Evolutionary conservation across 2,329 filamentous ascomycete genomes (phyloP), one percentile per base, ranked within the genome.

Genomic region (Claviceps humidiphila): DNA sequence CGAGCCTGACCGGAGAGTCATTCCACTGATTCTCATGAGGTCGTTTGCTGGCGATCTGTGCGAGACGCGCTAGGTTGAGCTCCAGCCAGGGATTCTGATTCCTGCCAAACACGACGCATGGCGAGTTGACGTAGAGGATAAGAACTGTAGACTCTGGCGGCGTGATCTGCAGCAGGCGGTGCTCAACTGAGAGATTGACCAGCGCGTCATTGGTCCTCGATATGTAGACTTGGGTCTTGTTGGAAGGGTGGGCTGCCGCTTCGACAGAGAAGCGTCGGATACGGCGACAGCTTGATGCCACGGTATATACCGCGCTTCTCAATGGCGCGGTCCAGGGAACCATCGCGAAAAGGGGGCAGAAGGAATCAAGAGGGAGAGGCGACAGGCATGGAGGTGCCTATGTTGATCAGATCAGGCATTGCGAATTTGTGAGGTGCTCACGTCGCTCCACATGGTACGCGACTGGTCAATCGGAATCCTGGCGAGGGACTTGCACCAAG

Each of bases 21-120:
- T 54, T 61, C 64, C 59, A 63, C 0, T 56, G 56, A 55, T 60
- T 46, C 43, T 55, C 59, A 16, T 59, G 54, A 8, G 58, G 59
- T 8, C 50, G 59, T 7, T 49, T 49, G n/a, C 55, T 47, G 7
- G 56, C 53, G 49, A 59, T 59, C 50, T 56, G 58, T 2, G 60
- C 61, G 2, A 95, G 71, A 1, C 80, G 73, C 41, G 70, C 70
- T 8, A 96, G 75, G 64, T 95, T 87, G 56, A 88, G 82, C 71
- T 98, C 93, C 8, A 88, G 76, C 93, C 91, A 98, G 51, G 93
- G 93, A 66, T 98, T 98, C 71, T 98, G 93, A 66, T 98, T 98
- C 55, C 93, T 83, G 44, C 93, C 93, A 59, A 98, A 84, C 64
- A 98, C 84, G 54, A 98, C 78, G 65, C 87, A 89, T 1, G 91